These are phyloP conservation scores for Kwoniella shivajii DNA, from an alignment of 1,284 basidiomycete genomes.

Conservation along the genomic window DNA sequence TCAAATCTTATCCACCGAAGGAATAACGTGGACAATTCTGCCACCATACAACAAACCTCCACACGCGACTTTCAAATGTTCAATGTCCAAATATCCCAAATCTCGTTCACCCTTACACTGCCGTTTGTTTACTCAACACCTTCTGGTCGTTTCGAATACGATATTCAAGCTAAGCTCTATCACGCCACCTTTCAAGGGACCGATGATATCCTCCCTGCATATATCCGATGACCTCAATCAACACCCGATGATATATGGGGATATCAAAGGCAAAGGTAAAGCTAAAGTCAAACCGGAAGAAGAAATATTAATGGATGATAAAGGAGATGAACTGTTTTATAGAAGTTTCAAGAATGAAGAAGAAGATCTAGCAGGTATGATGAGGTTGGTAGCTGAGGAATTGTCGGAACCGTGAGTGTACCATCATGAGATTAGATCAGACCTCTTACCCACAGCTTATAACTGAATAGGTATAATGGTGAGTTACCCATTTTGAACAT, in stretches of 20 bases:
- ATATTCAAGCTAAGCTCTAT: background rate
- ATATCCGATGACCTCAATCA: background rate
- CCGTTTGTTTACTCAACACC: too few relatives aligned
- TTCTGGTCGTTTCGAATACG: background rate
- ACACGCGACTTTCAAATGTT: background rate
- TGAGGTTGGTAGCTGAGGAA: conserved; percentile 84
- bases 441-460: background rate
- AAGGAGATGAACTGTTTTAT: conserved; percentile 34
- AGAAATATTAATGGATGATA: conserved; percentile 8
- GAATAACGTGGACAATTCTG: too few relatives aligned
- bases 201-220: conserved; percentile 9
- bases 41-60: conserved; percentile 4
- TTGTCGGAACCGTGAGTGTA: conserved; percentile 89
- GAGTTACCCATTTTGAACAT: background rate
- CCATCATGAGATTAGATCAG: background rate
- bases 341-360: conserved; percentile 56
- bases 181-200: background rate
- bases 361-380: conserved; percentile 75
- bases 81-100: background rate
- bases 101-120: background rate
- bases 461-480: conserved; percentile 5
- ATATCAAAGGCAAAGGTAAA: conserved; percentile 7
- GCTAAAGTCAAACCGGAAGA: background rate
- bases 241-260: background rate
- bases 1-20: too few relatives aligned